A percentile compares a stretch with the other conserved stretches of the same genome.
phyloP scores from a whole-genome alignment of 257 asterid genomes.

The Linderniella brevidens region DNA sequence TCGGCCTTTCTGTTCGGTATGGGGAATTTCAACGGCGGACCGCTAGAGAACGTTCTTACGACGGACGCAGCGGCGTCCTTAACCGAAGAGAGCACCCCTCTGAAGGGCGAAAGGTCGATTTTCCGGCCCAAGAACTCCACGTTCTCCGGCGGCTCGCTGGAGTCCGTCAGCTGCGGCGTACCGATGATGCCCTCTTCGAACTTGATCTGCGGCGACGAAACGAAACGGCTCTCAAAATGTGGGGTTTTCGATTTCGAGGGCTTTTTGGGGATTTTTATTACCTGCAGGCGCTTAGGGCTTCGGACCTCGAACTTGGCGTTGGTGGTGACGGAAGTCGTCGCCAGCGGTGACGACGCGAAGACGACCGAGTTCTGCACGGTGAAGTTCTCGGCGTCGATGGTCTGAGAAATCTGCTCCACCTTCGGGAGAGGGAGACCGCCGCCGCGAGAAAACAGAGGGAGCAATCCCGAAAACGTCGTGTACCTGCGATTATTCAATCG shows the following conservation, averaged over 20 bases:
- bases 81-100: conserved; percentile 55
- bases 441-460: conserved; percentile 66
- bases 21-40: conserved; percentile 66
- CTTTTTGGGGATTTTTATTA: conserved; percentile 1
- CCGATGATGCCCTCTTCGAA: conserved; percentile 76
- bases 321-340: conserved; percentile 59
- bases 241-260: background rate
- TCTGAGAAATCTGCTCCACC: conserved; percentile 84
- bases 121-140: conserved; percentile 66
- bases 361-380: conserved; percentile 62
- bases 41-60: conserved; percentile 64
- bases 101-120: conserved; percentile 72
- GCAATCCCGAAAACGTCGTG: conserved; percentile 64
- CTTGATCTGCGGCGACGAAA: conserved; percentile 34
- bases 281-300: conserved; percentile 96
- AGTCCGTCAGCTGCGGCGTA: conserved; percentile 86
- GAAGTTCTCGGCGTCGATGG: conserved; percentile 49
- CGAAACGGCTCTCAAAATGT: too few species aligned
- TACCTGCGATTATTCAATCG: conserved; percentile 34
- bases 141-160: conserved; percentile 59
- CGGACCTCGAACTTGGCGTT: conserved; percentile 86
- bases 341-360: conserved; percentile 66
- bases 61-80: conserved; percentile 80
- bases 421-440: conserved; percentile 43
- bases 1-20: conserved; percentile 34